A percentile compares a stretch with the other conserved stretches of the same genome.
Conservation (phyloP, 2,329 filamentous ascomycete genomes). For the Thermomyces lanuginosus region DNA sequence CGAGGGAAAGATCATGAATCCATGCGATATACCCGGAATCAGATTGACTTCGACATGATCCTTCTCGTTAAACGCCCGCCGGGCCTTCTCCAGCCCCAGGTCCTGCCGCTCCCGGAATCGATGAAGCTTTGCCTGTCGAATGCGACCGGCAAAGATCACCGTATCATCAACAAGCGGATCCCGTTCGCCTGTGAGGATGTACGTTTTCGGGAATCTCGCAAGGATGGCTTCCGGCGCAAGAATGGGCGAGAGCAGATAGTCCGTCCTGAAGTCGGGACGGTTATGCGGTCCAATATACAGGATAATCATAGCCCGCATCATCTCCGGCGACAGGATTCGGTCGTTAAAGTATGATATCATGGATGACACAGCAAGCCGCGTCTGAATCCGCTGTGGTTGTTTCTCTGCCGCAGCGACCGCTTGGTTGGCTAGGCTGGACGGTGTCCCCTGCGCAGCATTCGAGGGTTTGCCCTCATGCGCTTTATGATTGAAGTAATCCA, state of each 20-base stretch:
- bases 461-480: too few species aligned
- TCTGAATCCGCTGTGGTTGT: conserved; percentile 44
- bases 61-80: conserved; percentile 49
- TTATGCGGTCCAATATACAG: conserved; percentile 89
- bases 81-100: conserved; percentile 36
- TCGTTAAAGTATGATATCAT: conserved; percentile 99
- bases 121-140: conserved; percentile 60
- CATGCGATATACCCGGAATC: conserved; percentile 79
- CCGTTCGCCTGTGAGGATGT: conserved; percentile 84
- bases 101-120: conserved; percentile 41
- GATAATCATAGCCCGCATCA: conserved; percentile 99
- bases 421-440: conserved; percentile 21
- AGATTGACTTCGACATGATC: conserved; percentile 68
- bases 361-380: conserved; percentile 82
- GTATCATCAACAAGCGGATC: conserved; percentile 95
- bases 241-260: conserved; percentile 80
- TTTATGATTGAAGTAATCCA: conserved; percentile 19
- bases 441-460: too few species aligned
- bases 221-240: conserved; percentile 74
- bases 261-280: conserved; percentile 77
- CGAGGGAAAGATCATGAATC: conserved; percentile 79
- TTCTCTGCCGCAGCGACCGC: conserved; percentile 17
- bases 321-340: conserved; percentile 82
- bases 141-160: conserved; percentile 77
- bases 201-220: conserved; percentile 79